Evolutionary conservation across 176 grass and related monocot species (phyloP), one percentile per base, ranked within the genome.

Genomic region (Cymbopogon citratus): DNA sequence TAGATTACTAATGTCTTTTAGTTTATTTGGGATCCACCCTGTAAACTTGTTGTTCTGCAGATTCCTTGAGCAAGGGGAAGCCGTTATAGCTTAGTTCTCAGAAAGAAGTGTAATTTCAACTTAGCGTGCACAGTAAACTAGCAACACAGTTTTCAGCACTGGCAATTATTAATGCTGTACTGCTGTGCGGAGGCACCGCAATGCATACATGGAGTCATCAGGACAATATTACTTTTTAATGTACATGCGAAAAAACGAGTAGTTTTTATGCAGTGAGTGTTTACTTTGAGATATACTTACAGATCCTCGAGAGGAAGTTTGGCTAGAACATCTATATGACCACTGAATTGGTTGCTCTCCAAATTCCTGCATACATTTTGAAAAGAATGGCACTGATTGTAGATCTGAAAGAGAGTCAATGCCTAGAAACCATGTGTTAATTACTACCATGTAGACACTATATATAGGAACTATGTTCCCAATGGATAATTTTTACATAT

Each of bases 1-100:
- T 48, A 98, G 81, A 69, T 70, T 95, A 71, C 83, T 68, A 16
- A 90, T 82, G 65, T 72, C 84, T 52, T 86, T 91, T 62, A 98
- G 54, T 92, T 93, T 98, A 61, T 74, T 83, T 18, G 96, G 90
- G 63, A 98, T 85, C 89, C 91, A 98, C 57, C 96, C 96, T 7
- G 68, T 91, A 85, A 98, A 95, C 68, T 91, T 90, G 84, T 98
- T 98, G 74, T 95, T 93, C 86, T 92, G 84, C 71, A 98, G 54
- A 91, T 98, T 93, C 90, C 96, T 95, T 88, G 57, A 85, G 66
- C 72, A 81, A 85, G 62, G n/a, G 78, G 12, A 79, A 76, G 36
- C 35, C 36, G 13, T 82, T 83, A 52, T 74, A 82, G 45, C 46
- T 90, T 86, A 78, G 88, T 67, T 63, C 59, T 77, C 66, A 60